Evolutionary conservation across 2,329 filamentous ascomycete genomes (phyloP).

Genomic region (Hypoxylon sp.): DNA sequence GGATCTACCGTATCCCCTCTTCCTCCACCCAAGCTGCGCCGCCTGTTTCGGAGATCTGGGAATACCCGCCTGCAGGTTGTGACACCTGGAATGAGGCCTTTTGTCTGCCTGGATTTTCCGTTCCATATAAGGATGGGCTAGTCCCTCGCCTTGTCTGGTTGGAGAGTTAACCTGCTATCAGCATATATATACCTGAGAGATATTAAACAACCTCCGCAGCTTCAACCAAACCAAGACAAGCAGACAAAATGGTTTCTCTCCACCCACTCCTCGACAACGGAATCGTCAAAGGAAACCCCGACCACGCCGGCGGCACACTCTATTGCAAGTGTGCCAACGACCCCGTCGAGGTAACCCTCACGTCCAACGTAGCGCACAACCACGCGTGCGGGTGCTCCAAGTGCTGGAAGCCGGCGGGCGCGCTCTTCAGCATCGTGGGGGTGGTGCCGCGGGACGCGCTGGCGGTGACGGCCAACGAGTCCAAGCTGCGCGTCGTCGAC

Average conservation of each 20-base stretch:
- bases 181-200: too few relatives aligned
- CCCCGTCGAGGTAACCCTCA: slow-evolving; percentile 71
- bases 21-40: slow-evolving; percentile 18
- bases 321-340: slow-evolving; percentile 71
- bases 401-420: slow-evolving; percentile 77
- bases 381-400: slow-evolving; percentile 80
- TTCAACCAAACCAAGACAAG: slow-evolving; percentile 4
- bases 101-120: not conserved
- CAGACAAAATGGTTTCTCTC: slow-evolving; percentile 58
- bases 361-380: slow-evolving; percentile 75
- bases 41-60: slow-evolving; percentile 25
- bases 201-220: not conserved
- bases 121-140: slow-evolving; percentile 29
- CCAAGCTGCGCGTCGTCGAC: slow-evolving; percentile 72
- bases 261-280: slow-evolving; percentile 76
- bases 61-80: slow-evolving; percentile 2
- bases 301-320: slow-evolving; percentile 73
- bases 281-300: slow-evolving; percentile 67
- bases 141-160: slow-evolving; percentile 7
- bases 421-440: slow-evolving; percentile 75
- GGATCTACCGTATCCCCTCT: slow-evolving; percentile 35
- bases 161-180: not conserved
- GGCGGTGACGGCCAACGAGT: slow-evolving; percentile 68
- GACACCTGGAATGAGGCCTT: slow-evolving; percentile 9
- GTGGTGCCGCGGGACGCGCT: slow-evolving; percentile 71